Evolutionary conservation across 306 rosid genomes (phyloP), one percentile per base, ranked within the genome.

Genomic region (Phaseolus lunatus): DNA sequence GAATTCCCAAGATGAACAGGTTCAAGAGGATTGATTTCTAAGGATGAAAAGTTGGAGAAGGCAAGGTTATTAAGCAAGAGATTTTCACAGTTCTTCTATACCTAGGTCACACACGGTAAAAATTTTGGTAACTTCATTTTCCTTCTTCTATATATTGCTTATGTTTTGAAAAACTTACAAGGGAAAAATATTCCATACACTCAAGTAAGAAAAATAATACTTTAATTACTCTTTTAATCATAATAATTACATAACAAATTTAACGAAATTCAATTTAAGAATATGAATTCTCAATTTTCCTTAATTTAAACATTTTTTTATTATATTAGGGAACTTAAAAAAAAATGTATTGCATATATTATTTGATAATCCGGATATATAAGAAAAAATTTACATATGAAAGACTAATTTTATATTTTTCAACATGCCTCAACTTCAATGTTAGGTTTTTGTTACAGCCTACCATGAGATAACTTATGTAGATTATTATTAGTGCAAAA

Each of bases 21-120:
- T 7, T 41, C 6, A 13, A 23, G 57, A 47, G 7, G 19, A 31
- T 70, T 53, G 15, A 54, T 48, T 48, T 22, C 11, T 33, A 27
- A 50, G 70, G 27, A 35, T 14, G 73, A 37, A 18, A 66, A 47
- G 37, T 37, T 37, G 48, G 67, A 54, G 67, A 37, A n/a, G 18
- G 18, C 59, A 68, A 44, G 49, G 2, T 54, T 54, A 78, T 67
- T 67, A 78, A 54, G 44, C 75, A 16, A 16, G 24, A 77, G 12
- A 78, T 78, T 68, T 76, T 11, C 18, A 47, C 4, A 43, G 61
- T 47, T 19, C n/a, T n/a, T n/a, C n/a, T n/a, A 10, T 22, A 1
- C 9, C 27, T 27, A 26, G 45, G 4, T 13, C 5, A 19, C 23
- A 18, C 45, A 45, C 23, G 62, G 23, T 70, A 31, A 54, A 8